Evolutionary conservation across 441 rosid genomes (phyloP).

Genomic region (Viola pubescens): DNA sequence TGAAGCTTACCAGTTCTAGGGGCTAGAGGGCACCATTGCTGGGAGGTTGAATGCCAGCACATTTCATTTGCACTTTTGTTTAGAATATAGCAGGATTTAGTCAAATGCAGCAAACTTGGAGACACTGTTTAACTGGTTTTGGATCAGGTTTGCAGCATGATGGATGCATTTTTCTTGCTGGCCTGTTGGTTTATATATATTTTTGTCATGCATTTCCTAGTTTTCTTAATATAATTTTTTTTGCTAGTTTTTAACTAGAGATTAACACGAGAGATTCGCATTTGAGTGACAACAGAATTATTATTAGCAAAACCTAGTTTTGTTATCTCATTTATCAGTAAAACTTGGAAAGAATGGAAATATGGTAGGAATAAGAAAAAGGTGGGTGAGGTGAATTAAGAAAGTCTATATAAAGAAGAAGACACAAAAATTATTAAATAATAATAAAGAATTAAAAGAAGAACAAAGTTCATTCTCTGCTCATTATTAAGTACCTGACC

Average conservation of each 20-base stretch:
- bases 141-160: neutral
- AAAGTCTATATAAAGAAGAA: slow-evolving; percentile 10
- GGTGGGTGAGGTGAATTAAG: neutral
- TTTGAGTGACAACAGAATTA: no score
- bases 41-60: slow-evolving; percentile 31
- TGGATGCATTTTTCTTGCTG: neutral
- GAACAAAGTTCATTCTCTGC: neutral
- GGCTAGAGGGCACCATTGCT: slow-evolving; percentile 25
- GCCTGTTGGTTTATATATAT: neutral
- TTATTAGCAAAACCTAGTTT: no score
- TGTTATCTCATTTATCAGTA: neutral
- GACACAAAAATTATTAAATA: neutral
- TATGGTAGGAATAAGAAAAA: neutral
- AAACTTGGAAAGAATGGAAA: slow-evolving; percentile 2
- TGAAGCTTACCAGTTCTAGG: neutral
- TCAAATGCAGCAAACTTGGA: neutral
- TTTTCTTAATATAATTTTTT: no score
- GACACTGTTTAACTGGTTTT: neutral
- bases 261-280: no score
- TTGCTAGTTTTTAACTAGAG: no score
- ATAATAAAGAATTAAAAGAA: neutral
- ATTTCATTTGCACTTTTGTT: slow-evolving; percentile 4
- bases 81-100: neutral
- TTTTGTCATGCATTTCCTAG: no score
- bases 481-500: neutral